Evolutionary conservation across 371 early-diverging fungal genomes (phyloP).

Genomic region (Amoeboaphelidium protococcarum): DNA sequence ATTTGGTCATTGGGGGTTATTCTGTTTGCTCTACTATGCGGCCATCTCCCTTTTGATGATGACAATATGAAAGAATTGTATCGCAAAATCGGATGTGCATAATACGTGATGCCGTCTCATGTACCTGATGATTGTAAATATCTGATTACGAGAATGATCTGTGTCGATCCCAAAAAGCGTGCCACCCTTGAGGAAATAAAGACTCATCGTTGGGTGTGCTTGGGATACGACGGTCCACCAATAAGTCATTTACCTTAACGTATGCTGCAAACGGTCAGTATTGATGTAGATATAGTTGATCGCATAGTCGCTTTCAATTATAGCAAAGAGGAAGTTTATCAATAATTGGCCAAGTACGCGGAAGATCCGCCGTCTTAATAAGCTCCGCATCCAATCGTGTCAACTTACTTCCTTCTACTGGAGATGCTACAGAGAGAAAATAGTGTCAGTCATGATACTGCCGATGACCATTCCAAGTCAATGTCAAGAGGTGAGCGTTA

Average conservation of each 20-base stretch:
- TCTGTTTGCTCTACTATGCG: slow-evolving; percentile 20
- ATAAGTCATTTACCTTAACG: slow-evolving; percentile 17
- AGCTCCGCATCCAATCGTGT: slow-evolving; percentile 16
- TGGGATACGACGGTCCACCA: slow-evolving; percentile 15
- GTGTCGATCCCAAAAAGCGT: neutral
- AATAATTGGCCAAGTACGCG: slow-evolving; percentile 9
- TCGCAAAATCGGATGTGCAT: slow-evolving; percentile 7
- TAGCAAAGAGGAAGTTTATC: slow-evolving; percentile 11
- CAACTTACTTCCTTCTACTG: slow-evolving; percentile 19
- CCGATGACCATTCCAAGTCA: too few species aligned
- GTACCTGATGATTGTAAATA: neutral
- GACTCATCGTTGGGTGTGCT: slow-evolving; percentile 1
- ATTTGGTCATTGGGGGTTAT: slow-evolving; percentile 24
- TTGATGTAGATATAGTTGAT: slow-evolving; percentile 12
- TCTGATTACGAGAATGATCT: neutral
- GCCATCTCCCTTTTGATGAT: slow-evolving; percentile 21
- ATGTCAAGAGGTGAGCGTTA: too few species aligned
- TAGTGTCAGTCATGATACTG: too few species aligned
- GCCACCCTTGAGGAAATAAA: neutral
- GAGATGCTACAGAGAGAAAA: slow-evolving; percentile 22
- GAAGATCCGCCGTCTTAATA: too few species aligned
- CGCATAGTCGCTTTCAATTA: slow-evolving; percentile 17
- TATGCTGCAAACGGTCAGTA: slow-evolving; percentile 5
- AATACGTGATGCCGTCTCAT: neutral
- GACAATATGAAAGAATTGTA: slow-evolving; percentile 11